phyloP scores from a whole-genome alignment of 768 basidiomycete species.

The Termitomyces bulborhizus region DNA sequence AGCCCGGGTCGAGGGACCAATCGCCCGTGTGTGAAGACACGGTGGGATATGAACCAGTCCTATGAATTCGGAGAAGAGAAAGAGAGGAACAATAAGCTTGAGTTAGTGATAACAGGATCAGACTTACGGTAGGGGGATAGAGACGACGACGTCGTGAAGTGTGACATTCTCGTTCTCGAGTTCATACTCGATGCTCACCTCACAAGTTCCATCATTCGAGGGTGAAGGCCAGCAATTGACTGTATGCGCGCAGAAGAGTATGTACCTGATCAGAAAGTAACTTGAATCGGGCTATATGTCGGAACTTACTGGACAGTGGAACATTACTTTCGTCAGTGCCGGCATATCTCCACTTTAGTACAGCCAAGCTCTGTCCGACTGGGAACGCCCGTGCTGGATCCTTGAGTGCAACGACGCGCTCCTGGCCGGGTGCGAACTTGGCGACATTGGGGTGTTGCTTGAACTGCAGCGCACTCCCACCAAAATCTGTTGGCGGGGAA shows the following conservation, averaged over 20 bases:
- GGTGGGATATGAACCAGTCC: conserved; percentile 79
- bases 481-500: conserved; percentile 49
- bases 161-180: conserved; percentile 80
- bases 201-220: conserved; percentile 85
- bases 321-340: conserved; percentile 90
- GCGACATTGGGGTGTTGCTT: conserved; percentile 96
- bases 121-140: conserved; percentile 89
- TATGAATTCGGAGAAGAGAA: conserved; percentile 19
- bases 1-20: conserved; percentile 77
- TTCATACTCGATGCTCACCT: conserved; percentile 96
- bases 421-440: conserved; percentile 67
- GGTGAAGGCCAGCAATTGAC: conserved; percentile 98
- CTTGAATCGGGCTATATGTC: not conserved
- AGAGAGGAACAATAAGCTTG: not conserved
- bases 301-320: conserved; percentile 77
- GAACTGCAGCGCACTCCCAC: conserved; percentile 73
- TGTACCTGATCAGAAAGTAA: not conserved
- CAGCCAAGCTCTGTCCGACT: conserved; percentile 77
- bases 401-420: conserved; percentile 71
- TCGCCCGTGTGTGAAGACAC: conserved; percentile 71
- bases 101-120: not conserved
- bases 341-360: conserved; percentile 89
- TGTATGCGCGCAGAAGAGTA: conserved; percentile 21
- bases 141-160: conserved; percentile 80
- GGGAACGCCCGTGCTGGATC: conserved; percentile 82